Evolutionary conservation across 495 filamentous ascomycete genomes (phyloP), one percentile per base, ranked within the genome.

Genomic region (Trichoderma asperelloides): DNA sequence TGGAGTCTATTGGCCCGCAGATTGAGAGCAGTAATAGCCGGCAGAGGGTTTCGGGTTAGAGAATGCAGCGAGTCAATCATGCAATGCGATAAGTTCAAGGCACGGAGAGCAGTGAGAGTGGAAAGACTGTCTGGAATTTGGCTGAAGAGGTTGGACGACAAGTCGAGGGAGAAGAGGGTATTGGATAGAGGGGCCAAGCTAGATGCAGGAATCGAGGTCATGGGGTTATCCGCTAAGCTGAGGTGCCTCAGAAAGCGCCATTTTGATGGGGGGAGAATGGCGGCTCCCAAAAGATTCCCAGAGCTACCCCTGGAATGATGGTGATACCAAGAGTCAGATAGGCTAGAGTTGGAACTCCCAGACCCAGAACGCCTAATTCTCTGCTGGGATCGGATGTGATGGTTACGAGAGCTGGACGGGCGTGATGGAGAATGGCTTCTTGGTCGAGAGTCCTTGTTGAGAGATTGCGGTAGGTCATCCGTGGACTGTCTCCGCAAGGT

Each of bases 31-130:
- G 89, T 94, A 69, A 98, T 97, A 62, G 95, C 94, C 18, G 95
- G 93, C 3, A 98, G 83, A 39, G 95, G 94, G 74, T 89, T 93
- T 66, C 90, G 86, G 2, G 87, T 86, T 21, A 98, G 80, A 4
- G 93, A 96, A 70, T 96, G 92, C 67, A 98, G 80, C 40, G 92
- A 96, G 65, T 95, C 91, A 63, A 98, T 96, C 94, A 98, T 97
- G 82, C 95, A 97, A 72, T 92, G 88, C 16, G 93, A 94, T 33
- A 98, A 81, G 72, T 98, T 98, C 62, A 98, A 78, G 28, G 95
- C 93, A 62, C 91, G 86, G 27, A 98, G 83, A 25, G 90, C 87
- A 40, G 90, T 90, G 62, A 98, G 79, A 16, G 85, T 88, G 45
- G 92, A 87, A 41, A 98, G 77, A 71, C 90, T 91, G 74, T 98